Base-by-base conservation (phyloP, 306 rosid species). In the Rosa persica region DNA sequence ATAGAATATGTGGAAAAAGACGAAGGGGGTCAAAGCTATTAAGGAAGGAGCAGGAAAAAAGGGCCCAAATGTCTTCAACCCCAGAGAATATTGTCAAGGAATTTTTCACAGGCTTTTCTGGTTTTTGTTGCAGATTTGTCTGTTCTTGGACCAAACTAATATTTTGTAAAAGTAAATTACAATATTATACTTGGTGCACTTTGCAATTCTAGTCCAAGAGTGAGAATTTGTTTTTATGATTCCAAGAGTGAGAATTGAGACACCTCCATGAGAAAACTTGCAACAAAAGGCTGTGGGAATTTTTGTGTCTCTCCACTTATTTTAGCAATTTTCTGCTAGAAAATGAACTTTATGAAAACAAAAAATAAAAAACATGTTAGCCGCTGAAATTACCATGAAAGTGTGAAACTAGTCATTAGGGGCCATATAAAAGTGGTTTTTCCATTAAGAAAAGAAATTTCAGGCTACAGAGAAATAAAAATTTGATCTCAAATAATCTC, bases 11-110 rank as follows among this genome's bases (percentile, higher is more conserved):
- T 43, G 19, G 34, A 22, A 23, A 54, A 34, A 44, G 39, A 42
- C 42, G 44, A 43, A 15, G 62, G 44, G 40, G 23, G 23, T 30
- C 70, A 16, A 34, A 64, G 43, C 69, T 34, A 64, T 7, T 34
- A 25, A 54, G 60, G 60, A 20, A 54, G 62, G 62, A 55, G 30
- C 62, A 55, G 30, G 23, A n/a, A 3, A 8, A 81, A 55, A 40
- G 78, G 12, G 68, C 9, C 25, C 55, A 23, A 49, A 51, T 70
- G 83, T 70, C 84, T 68, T 80, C 77, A 78, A 75, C 72, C 46
- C 54, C 81, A 42, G 47, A 66, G 64, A 79, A 55, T 74, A 38
- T 55, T 17, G 68, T 60, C 71, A 65, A 39, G 72, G 68, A 73
- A 65, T 67, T 22, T 61, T 62, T 65, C 46, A 19, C 75, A 15